These are phyloP conservation scores for Apophysomyces variabilis DNA, from an alignment of 371 early-diverging fungal species.

Conservation along the genomic window DNA sequence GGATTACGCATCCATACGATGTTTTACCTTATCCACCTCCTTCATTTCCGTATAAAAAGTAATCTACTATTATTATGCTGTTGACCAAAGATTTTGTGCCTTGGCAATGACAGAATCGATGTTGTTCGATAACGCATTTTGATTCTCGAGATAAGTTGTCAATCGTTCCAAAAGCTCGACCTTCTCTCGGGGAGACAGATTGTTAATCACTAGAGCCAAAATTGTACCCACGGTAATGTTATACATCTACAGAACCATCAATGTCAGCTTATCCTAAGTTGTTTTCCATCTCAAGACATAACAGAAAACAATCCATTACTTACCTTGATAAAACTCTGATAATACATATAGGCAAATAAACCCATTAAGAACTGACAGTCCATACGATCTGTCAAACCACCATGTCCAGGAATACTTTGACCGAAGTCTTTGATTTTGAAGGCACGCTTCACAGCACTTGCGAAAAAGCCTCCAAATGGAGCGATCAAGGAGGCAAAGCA, in stretches of 20 bases:
- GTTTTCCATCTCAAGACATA: neutral
- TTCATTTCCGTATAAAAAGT: neutral
- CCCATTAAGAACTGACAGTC: conserved; percentile 99
- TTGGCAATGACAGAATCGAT: conserved; percentile 26
- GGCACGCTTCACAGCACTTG: conserved; percentile 97
- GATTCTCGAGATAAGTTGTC: conserved; percentile 63
- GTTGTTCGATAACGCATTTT: conserved; percentile 43
- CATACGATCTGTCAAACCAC: conserved; percentile 99
- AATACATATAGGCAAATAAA: conserved; percentile 93
- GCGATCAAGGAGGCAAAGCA: conserved; percentile 97
- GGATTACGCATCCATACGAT: too few species aligned
- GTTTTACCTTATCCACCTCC: too few species aligned
- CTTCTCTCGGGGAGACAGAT: conserved; percentile 57
- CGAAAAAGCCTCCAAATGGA: conserved; percentile 99
- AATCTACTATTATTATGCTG: neutral
- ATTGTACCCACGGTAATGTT: conserved; percentile 63
- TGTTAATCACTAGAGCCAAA: conserved; percentile 54
- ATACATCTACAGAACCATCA: conserved; percentile 34
- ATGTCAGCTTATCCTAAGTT: neutral
- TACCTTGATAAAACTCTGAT: conserved; percentile 85
- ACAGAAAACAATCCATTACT: neutral
- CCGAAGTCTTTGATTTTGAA: conserved; percentile 99
- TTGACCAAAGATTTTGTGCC: conserved; percentile 29
- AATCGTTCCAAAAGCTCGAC: conserved; percentile 61
- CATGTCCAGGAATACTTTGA: conserved; percentile 97